Evolutionary conservation across 2,329 filamentous ascomycete genomes (phyloP).

Genomic region (Balansia obtecta): DNA sequence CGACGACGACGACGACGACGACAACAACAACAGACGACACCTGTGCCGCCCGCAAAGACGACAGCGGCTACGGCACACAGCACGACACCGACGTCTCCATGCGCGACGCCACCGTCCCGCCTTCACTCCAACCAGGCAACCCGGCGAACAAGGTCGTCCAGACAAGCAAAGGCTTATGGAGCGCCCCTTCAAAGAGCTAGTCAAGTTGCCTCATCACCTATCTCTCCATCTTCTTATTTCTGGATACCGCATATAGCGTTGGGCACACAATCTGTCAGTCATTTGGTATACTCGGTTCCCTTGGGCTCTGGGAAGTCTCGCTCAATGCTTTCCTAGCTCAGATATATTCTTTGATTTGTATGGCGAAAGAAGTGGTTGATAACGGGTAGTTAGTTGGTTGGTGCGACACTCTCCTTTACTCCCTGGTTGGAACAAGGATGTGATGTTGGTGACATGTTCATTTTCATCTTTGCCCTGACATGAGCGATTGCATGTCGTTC

Average conservation of each 20-base stretch:
- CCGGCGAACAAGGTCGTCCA: conserved; percentile 46
- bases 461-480: no score
- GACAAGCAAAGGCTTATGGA: conserved; percentile 53
- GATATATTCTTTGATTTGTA: no score
- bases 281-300: no score
- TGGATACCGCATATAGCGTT: neutral
- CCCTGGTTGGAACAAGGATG: no score
- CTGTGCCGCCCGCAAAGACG: conserved; percentile 24
- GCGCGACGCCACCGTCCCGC: conserved; percentile 38
- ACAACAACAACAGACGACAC: conserved; percentile 4
- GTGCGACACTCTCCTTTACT: no score
- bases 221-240: neutral
- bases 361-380: no score
- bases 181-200: conserved; percentile 17
- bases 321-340: no score
- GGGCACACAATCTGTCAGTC: no score
- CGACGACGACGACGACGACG: no score
- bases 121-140: conserved; percentile 41
- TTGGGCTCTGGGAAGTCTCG: neutral
- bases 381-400: no score
- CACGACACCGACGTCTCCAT: conserved; percentile 28
- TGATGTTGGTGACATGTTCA: no score
- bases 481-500: no score
- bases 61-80: conserved; percentile 37
- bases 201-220: conserved; percentile 11